Evolutionary conservation across 1,284 basidiomycete species (phyloP), one percentile per base, ranked within the genome.

Genomic region (Malassezia caprae): DNA sequence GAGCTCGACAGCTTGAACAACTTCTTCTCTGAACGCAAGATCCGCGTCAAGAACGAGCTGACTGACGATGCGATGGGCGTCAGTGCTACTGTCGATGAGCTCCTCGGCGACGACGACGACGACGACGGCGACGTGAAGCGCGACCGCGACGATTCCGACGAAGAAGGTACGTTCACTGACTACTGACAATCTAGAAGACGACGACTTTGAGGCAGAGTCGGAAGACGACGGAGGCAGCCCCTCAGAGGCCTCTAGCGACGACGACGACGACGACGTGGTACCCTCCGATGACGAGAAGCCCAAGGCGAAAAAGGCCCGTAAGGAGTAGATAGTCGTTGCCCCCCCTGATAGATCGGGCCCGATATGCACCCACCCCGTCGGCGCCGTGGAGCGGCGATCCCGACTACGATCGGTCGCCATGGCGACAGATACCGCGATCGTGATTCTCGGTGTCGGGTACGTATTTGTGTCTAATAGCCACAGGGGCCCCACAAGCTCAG

Each of bases 11-110:
- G 83, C 7, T 86, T 90, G 41, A 88, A 90, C 67, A 79, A 81
- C 24, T 96, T 88, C 77, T 78, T 99, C 62, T 83, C 84, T 64
- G 84, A 86, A 48, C 93, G 94, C 80, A 93, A 91, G 76, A 82
- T 96, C 62, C 82, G 85, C 65, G 82, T 94, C 59, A 94, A 96
- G 82, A 96, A 91, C 76, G 90, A 96, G 81, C 90, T 94, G 82
- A 85, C 89, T 10, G 93, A 96, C 69, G 85, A 84, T 17, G 64
- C 67, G 3, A 60, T 52, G 51, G 62, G 60, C 7, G 35, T 64
- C 31, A 63, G 61, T 12, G 60, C 63, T 11, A 78, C 86, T 57
- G 84, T 84, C 24, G 85, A 81, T 26, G 83, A 78, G 24, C 84
- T 87, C 61, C 56, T 67, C 10, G 61, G 60, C 51, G 85, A 88